Evolutionary conservation across 441 rosid genomes (phyloP), one percentile per base, ranked within the genome.

Genomic region (Biscutella laevigata): DNA sequence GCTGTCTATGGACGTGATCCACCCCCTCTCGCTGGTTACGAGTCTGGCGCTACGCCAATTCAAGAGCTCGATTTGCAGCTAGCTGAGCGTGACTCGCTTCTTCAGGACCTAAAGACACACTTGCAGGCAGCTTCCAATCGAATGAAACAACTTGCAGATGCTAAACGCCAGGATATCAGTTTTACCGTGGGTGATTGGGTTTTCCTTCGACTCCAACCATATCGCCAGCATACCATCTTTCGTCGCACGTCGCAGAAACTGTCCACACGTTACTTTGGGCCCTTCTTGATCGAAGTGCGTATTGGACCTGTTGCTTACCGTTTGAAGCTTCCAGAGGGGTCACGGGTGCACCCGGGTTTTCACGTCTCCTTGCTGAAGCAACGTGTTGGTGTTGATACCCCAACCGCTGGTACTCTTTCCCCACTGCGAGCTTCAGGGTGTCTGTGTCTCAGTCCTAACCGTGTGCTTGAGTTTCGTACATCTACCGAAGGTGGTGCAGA

Each of bases 101-200:
- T 26, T 1, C 1, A 9, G 2, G 6, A 4, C 6, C 1, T 32
- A 0, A 32, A 32, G 3, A 4, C 1, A 0, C 5, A 3, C 8
- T 3, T 27, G 0, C 11, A 28, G 7, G 3, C 32, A 0, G 14
- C 35, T 0, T 10, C 4, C 1, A 32, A 32, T 1, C 6, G 7
- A 0, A 32, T 32, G 35, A 32, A 32, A 11, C 35, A 32, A n/a
- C 6, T 0, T 0, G 57, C 30, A 0, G 44, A 51, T 14, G 0
- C 4, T 0, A 21, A 51, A 1, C 11, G 32, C 0, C 0, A n/a
- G 0, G 58, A 53, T 3, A 5, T 51, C 1, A 0, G 1, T 0
- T 37, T 53, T 1, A 0, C 12, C 0, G 22, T 15, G 0, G 21
- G 43, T 0, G 44, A 53, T 9, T 36, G 35, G 45, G 34, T 53